Conservation (phyloP, 306 rosid genomes). For the Bauhinia variegata region DNA sequence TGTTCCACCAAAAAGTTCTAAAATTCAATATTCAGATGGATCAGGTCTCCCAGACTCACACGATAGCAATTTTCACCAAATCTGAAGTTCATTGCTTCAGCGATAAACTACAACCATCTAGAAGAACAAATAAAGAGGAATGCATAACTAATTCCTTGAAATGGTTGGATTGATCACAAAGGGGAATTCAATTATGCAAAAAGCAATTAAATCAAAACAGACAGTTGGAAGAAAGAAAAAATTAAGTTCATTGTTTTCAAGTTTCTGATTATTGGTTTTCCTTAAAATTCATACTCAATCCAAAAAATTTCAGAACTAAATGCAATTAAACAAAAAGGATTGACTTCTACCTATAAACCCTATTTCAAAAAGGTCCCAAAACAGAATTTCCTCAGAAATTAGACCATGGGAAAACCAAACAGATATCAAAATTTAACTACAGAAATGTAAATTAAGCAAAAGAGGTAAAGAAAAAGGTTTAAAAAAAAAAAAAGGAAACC, state of each 20-base stretch:
- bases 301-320: not conserved
- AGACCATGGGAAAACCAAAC: not conserved
- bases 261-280: not conserved
- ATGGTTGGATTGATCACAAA: not conserved
- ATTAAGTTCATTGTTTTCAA: not conserved
- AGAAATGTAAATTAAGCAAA: not conserved
- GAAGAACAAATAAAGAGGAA: not conserved
- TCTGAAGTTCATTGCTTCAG: not conserved
- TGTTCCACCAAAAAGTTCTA: not conserved
- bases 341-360: not conserved
- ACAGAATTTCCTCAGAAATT: not conserved
- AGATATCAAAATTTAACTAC: conserved; percentile 4
- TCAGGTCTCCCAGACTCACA: not conserved
- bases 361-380: not conserved
- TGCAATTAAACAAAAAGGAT: not conserved
- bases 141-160: not conserved
- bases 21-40: not conserved
- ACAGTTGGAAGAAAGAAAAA: not conserved
- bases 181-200: not conserved
- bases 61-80: not conserved
- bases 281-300: not conserved
- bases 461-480: not conserved
- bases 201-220: not conserved
- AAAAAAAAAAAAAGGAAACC: too few species aligned
- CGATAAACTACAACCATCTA: not conserved